Evolutionary conservation across 139 green algal species (phyloP).

Genomic region (Chlamydomonas schloesseri): DNA sequence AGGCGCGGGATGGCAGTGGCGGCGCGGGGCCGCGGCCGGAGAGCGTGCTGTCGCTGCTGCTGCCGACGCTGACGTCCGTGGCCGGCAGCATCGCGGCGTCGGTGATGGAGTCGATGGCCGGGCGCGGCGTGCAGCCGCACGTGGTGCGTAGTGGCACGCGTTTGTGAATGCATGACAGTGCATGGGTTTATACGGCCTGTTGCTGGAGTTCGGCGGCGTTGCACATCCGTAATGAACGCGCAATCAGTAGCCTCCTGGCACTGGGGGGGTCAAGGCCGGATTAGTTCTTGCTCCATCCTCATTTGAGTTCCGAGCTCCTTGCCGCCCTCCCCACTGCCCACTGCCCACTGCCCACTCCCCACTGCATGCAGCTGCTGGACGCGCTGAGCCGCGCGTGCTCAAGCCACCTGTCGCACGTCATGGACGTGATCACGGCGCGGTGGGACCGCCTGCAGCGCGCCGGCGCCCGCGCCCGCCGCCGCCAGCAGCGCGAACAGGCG

Average conservation of each 20-base stretch:
- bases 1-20: no score
- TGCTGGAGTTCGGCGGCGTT: no score
- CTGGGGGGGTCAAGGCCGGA: no score
- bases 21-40: neutral
- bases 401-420: constrained; percentile 12
- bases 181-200: no score
- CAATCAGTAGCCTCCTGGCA: no score
- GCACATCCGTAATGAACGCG: no score
- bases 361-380: neutral
- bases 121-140: constrained; percentile 5
- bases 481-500: neutral
- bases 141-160: no score
- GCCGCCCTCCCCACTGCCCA: no score
- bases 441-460: neutral
- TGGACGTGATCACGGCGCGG: constrained; percentile 8
- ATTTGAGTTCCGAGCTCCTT: no score
- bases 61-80: constrained; percentile 29
- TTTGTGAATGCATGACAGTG: no score
- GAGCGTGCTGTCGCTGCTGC: constrained; percentile 16
- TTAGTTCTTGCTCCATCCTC: no score
- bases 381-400: neutral
- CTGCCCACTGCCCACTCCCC: neutral
- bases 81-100: constrained; percentile 22
- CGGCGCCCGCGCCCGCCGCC: neutral
- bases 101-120: constrained; percentile 7